phyloP scores from a whole-genome alignment of 495 filamentous ascomycete species.

The Aspergillus asperescens region DNA sequence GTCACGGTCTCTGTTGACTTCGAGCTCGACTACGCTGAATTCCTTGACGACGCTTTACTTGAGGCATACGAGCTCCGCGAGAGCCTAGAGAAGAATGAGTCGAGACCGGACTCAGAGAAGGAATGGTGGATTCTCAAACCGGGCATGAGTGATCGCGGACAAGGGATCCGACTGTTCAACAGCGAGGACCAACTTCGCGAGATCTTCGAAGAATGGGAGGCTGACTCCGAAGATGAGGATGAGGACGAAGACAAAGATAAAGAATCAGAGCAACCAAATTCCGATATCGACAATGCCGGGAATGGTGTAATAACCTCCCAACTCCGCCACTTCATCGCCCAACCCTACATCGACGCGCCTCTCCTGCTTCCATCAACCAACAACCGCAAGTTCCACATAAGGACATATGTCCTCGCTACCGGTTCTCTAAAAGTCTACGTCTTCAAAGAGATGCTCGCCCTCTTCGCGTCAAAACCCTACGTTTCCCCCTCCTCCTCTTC shows the following conservation, averaged over 20 bases:
- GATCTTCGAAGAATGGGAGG: constrained; percentile 87
- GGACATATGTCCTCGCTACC: constrained; percentile 78
- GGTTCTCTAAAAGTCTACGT: constrained; percentile 79
- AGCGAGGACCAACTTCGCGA: constrained; percentile 69
- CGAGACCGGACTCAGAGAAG: constrained; percentile 41
- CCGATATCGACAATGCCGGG: constrained; percentile 23
- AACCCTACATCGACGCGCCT: constrained; percentile 91
- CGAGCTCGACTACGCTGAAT: constrained; percentile 94
- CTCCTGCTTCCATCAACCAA: constrained; percentile 62
- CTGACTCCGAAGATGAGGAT: constrained; percentile 45
- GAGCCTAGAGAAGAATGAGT: constrained; percentile 61
- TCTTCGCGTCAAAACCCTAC: constrained; percentile 77
- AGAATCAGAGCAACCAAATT: constrained; percentile 26
- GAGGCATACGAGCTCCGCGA: constrained; percentile 84
- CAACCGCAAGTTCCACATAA: constrained; percentile 89
- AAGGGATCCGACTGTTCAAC: constrained; percentile 85
- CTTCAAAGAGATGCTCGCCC: constrained; percentile 82
- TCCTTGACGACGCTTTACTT: constrained; percentile 84
- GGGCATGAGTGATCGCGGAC: constrained; percentile 91
- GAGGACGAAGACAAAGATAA: constrained; percentile 32
- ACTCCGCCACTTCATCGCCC: constrained; percentile 90
- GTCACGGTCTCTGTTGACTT: constrained; percentile 74
- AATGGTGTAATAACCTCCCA: constrained; percentile 74
- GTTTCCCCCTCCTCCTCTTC: constrained; percentile 23
- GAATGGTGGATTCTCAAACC: constrained; percentile 99